phyloP scores from a whole-genome alignment of 495 filamentous ascomycete genomes.

The Lophiotrema nucula region DNA sequence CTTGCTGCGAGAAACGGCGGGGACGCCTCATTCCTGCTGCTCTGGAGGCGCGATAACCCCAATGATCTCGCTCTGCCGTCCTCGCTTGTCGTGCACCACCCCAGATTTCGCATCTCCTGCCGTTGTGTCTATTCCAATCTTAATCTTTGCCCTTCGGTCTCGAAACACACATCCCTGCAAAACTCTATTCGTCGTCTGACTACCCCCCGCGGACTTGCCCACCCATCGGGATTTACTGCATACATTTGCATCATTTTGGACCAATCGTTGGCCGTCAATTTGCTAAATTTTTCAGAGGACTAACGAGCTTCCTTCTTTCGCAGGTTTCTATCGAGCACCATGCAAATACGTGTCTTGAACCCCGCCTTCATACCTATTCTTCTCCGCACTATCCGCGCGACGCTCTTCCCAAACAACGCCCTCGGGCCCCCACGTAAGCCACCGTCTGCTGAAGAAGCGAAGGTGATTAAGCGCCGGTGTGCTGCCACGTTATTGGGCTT shows the following conservation, averaged over 20 bases:
- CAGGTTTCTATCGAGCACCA: slow-evolving; percentile 72
- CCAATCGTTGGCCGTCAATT: slow-evolving; percentile 13
- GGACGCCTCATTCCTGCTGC: slow-evolving; percentile 8
- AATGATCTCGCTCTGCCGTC: neutral
- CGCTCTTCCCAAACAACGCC: slow-evolving; percentile 78
- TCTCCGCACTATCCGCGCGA: slow-evolving; percentile 67
- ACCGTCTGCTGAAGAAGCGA: slow-evolving; percentile 44
- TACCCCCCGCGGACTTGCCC: slow-evolving; percentile 9
- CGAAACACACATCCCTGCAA: neutral
- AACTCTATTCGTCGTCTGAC: slow-evolving; percentile 23
- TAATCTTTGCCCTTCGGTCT: neutral
- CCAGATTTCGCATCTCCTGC: slow-evolving; percentile 3
- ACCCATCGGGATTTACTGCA: slow-evolving; percentile 19
- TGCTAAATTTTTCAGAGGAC: slow-evolving; percentile 18
- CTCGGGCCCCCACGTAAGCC: slow-evolving; percentile 45
- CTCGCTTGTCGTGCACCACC: slow-evolving; percentile 5
- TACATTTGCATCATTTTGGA: slow-evolving; percentile 18
- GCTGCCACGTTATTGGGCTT: slow-evolving; percentile 52
- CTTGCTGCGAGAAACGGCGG: neutral
- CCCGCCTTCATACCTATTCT: slow-evolving; percentile 68
- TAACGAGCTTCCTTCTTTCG: slow-evolving; percentile 33
- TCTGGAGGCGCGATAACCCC: neutral
- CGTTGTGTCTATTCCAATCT: neutral
- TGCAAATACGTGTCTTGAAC: slow-evolving; percentile 64
- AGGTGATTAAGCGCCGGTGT: slow-evolving; percentile 56